phyloP scores from a whole-genome alignment of 192 early-diverging fungal genomes.

The Rhizophlyctis rosea region DNA sequence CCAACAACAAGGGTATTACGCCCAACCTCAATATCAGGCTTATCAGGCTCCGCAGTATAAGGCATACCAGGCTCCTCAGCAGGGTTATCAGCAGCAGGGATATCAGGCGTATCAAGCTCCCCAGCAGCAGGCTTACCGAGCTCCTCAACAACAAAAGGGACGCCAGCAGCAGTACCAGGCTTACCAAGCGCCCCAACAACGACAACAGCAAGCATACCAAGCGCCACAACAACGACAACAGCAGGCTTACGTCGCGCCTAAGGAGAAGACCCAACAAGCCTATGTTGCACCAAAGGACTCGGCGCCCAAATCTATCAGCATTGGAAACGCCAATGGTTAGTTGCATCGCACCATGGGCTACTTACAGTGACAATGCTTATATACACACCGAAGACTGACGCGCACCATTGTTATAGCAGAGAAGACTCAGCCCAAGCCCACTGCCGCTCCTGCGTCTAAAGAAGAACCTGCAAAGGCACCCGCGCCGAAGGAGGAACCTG shows the following conservation, averaged over 20 bases:
- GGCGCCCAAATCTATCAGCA: slow-evolving; percentile 29
- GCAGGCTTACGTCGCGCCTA: slow-evolving; percentile 10
- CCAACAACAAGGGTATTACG: slow-evolving; percentile 12
- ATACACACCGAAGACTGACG: not conserved
- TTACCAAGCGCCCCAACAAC: slow-evolving; percentile 27
- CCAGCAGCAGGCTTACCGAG: slow-evolving; percentile 20
- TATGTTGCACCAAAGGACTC: slow-evolving; percentile 30
- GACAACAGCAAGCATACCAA: slow-evolving; percentile 32
- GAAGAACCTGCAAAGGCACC: slow-evolving; percentile 1
- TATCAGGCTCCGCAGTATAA: slow-evolving; percentile 10
- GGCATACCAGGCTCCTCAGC: slow-evolving; percentile 21
- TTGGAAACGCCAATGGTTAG: not conserved
- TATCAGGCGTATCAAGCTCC: slow-evolving; percentile 22
- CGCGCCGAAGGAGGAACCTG: not conserved
- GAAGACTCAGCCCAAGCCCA: slow-evolving; percentile 4
- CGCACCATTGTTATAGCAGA: slow-evolving; percentile 1
- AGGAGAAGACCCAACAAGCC: slow-evolving; percentile 15
- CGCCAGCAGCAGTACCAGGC: slow-evolving; percentile 25
- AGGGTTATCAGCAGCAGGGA: slow-evolving; percentile 21
- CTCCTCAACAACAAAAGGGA: slow-evolving; percentile 10
- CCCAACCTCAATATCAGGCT: slow-evolving; percentile 14
- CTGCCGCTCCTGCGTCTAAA: slow-evolving; percentile 14
- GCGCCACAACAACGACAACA: slow-evolving; percentile 18
- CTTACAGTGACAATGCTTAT: not conserved
- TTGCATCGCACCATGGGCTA: not conserved